These are phyloP conservation scores for Clarireedia homoeocarpa DNA, from an alignment of 2,329 filamentous ascomycete species.

Conservation along the genomic window DNA sequence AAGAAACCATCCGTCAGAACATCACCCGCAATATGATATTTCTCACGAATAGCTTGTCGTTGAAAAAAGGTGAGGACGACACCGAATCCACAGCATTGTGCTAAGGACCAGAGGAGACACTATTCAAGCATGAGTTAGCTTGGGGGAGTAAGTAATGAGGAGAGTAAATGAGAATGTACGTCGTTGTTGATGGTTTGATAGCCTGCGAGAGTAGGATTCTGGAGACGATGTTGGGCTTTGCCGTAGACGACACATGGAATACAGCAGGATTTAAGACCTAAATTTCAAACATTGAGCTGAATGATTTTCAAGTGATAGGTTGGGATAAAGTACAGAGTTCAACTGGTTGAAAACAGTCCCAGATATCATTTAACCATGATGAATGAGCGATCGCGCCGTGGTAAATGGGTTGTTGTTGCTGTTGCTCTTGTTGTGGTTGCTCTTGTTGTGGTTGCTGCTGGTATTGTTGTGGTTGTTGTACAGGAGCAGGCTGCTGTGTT, in stretches of 20 bases:
- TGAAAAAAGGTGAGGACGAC: conserved; percentile 18
- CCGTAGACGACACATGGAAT: conserved; percentile 26
- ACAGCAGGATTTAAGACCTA: conserved; percentile 21
- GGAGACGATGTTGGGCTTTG: conserved; percentile 18
- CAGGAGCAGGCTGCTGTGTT: background rate
- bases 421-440: background rate
- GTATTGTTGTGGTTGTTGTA: background rate
- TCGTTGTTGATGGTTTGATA: conserved; percentile 23
- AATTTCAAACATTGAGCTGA: background rate
- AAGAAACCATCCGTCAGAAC: conserved; percentile 31
- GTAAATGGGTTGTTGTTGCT: background rate
- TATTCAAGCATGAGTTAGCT: conserved; percentile 13
- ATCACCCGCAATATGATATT: conserved; percentile 25
- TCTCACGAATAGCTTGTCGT: conserved; percentile 17
- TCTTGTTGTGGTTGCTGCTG: background rate
- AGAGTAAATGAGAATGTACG: background rate
- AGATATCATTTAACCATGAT: conserved; percentile 3
- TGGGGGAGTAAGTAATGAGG: background rate
- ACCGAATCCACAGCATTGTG: conserved; percentile 13
- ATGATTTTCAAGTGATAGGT: background rate
- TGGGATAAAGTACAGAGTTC: background rate
- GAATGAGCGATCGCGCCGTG: background rate
- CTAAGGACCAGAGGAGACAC: conserved; percentile 2
- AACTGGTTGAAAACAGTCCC: conserved; percentile 4
- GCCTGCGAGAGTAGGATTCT: conserved; percentile 18